Evolutionary conservation across 139 green algal species (phyloP).

Genomic region (Picochlorum sp.): DNA sequence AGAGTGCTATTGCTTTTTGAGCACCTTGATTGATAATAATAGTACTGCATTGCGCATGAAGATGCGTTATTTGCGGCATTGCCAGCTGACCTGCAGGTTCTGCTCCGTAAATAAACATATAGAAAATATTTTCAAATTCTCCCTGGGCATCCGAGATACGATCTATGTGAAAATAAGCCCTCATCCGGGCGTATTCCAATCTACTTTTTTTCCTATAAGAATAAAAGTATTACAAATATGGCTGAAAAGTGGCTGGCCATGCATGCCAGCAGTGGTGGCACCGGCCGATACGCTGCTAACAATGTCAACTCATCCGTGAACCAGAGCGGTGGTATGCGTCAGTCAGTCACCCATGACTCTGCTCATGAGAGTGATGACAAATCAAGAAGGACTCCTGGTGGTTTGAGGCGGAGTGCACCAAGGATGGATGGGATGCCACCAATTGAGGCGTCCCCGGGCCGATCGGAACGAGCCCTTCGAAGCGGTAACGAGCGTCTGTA

Average conservation of each 20-base stretch:
- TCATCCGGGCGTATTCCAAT: too few species aligned
- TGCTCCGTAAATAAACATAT: too few species aligned
- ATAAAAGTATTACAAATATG: conserved; percentile 13
- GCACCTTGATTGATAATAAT: too few species aligned
- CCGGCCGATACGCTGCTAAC: conserved; percentile 13
- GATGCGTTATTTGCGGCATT: too few species aligned
- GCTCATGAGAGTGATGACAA: conserved; percentile 26
- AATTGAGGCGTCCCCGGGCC: conserved; percentile 31
- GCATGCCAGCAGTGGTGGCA: conserved; percentile 21
- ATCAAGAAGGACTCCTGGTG: conserved; percentile 27
- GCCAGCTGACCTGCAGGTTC: too few species aligned
- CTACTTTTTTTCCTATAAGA: too few species aligned
- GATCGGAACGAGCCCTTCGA: conserved; percentile 37
- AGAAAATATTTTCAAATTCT: too few species aligned
- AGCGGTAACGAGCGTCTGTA: conserved; percentile 80
- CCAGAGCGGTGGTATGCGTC: conserved; percentile 18
- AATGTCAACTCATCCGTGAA: conserved; percentile 10
- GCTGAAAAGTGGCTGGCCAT: conserved; percentile 33
- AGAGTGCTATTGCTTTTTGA: too few species aligned
- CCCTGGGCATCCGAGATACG: too few species aligned
- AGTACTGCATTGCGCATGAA: too few species aligned
- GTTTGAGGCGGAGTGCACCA: conserved; percentile 7
- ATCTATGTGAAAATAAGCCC: too few species aligned
- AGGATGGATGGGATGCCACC: conserved; percentile 5
- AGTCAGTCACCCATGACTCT: conserved; percentile 4